phyloP scores from a whole-genome alignment of 129 eudicot species.

The Tanacetum coccineum region DNA sequence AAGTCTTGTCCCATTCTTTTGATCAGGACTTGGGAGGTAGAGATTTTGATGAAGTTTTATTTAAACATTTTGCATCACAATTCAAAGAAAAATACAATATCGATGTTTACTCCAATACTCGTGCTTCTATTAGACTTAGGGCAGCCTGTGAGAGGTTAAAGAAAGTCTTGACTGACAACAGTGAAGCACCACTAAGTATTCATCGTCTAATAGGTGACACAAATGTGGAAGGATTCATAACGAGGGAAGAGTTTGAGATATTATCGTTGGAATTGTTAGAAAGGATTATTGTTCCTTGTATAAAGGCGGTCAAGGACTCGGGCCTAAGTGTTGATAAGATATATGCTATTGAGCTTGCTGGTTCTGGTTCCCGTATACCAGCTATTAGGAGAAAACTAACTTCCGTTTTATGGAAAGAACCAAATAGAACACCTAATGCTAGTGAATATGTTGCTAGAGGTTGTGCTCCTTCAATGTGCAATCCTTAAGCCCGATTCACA shows the following conservation, averaged over 20 bases:
- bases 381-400: too few relatives aligned
- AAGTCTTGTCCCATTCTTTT: constrained; percentile 65
- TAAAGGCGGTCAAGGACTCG: constrained; percentile 49
- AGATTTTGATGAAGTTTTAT: constrained; percentile 79
- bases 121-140: constrained; percentile 73
- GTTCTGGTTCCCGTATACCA: too few relatives aligned
- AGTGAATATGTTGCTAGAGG: too few relatives aligned
- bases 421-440: too few relatives aligned
- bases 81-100: constrained; percentile 53
- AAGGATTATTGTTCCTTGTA: constrained; percentile 54
- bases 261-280: constrained; percentile 49
- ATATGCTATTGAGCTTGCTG: constrained; percentile 77
- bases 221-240: constrained; percentile 73
- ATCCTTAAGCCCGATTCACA: too few relatives aligned
- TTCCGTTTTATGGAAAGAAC: too few relatives aligned
- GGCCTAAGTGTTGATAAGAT: constrained; percentile 44
- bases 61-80: constrained; percentile 50
- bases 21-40: constrained; percentile 80
- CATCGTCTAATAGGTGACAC: constrained; percentile 85
- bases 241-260: constrained; percentile 79
- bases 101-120: constrained; percentile 52
- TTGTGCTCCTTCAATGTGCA: too few relatives aligned
- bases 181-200: constrained; percentile 80
- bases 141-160: constrained; percentile 75
- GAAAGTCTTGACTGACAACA: constrained; percentile 79